phyloP scores from a whole-genome alignment of 768 basidiomycete species.

The Macrolepiota fuliginosa region DNA sequence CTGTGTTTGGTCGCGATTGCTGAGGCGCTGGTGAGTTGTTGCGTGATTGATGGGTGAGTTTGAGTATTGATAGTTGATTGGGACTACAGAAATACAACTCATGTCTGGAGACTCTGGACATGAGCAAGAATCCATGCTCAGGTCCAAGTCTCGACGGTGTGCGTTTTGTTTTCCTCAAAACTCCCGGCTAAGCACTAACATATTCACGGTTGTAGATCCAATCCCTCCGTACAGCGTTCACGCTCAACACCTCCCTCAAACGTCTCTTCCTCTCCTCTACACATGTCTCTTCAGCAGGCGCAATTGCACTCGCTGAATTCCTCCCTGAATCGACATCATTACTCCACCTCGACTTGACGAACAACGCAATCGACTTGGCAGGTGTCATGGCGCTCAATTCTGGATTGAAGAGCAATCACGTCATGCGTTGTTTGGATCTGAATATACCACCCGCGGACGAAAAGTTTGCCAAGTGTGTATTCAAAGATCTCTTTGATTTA shows the following conservation, averaged over 20 bases:
- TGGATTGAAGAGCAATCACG: slow-evolving; percentile 79
- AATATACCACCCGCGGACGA: slow-evolving; percentile 87
- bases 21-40: slow-evolving; percentile 74
- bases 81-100: slow-evolving; percentile 39
- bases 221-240: slow-evolving; percentile 90
- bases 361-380: slow-evolving; percentile 80
- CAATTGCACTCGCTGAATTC: slow-evolving; percentile 95
- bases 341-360: slow-evolving; percentile 88
- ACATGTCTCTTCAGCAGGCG: slow-evolving; percentile 73
- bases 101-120: slow-evolving; percentile 88
- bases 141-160: slow-evolving; percentile 92
- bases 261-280: slow-evolving; percentile 90
- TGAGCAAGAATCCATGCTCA: slow-evolving; percentile 91
- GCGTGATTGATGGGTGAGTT: not conserved
- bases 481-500: not conserved
- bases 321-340: slow-evolving; percentile 86
- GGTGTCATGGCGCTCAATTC: slow-evolving; percentile 91
- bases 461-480: slow-evolving; percentile 63
- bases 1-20: slow-evolving; percentile 77
- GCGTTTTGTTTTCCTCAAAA: slow-evolving; percentile 24
- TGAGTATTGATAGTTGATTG: not conserved
- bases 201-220: slow-evolving; percentile 49
- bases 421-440: slow-evolving; percentile 90
- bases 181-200: not conserved
- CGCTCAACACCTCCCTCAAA: slow-evolving; percentile 87